Evolutionary conservation across 805 yeast genomes (phyloP).

Genomic region (Diddensiella transvaalensis): DNA sequence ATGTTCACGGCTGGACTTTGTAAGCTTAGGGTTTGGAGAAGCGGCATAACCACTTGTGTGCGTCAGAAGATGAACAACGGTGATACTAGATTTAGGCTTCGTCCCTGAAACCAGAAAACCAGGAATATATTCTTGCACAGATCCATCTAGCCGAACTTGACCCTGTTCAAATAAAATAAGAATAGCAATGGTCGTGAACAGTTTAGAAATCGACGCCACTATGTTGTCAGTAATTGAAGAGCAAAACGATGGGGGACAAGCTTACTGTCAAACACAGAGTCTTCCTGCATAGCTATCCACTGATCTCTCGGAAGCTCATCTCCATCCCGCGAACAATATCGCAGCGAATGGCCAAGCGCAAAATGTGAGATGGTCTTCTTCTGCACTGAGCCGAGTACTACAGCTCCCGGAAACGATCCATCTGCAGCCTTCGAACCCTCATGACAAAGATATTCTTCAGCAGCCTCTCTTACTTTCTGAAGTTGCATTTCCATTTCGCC

Average conservation of each 20-base stretch:
- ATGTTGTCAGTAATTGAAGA: not conserved
- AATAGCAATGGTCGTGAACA: slow-evolving; percentile 18
- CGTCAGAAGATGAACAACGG: slow-evolving; percentile 13
- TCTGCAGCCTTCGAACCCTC: not conserved
- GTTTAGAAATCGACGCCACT: slow-evolving; percentile 14
- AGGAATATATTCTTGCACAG: slow-evolving; percentile 11
- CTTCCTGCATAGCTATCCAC: slow-evolving; percentile 4
- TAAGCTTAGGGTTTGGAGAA: slow-evolving; percentile 9
- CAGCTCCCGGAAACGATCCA: slow-evolving; percentile 11
- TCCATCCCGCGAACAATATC: slow-evolving; percentile 14
- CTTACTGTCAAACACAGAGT: slow-evolving; percentile 16
- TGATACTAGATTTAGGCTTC: slow-evolving; percentile 4
- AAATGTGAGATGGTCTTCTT: slow-evolving; percentile 9
- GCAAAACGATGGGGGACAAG: not conserved
- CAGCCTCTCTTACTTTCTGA: not conserved
- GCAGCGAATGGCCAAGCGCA: slow-evolving; percentile 14
- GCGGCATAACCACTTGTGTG: slow-evolving; percentile 14
- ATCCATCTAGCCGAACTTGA: slow-evolving; percentile 7
- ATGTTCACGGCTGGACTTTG: not conserved
- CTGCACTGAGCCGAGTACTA: slow-evolving; percentile 7
- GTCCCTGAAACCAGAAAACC: slow-evolving; percentile 3
- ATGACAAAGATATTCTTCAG: not conserved
- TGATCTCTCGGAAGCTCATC: slow-evolving; percentile 7
- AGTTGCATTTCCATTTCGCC: not conserved
- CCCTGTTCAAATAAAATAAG: slow-evolving; percentile 13